Conservation (phyloP, 768 basidiomycete species). For the Leccinum fibrillosum region DNA sequence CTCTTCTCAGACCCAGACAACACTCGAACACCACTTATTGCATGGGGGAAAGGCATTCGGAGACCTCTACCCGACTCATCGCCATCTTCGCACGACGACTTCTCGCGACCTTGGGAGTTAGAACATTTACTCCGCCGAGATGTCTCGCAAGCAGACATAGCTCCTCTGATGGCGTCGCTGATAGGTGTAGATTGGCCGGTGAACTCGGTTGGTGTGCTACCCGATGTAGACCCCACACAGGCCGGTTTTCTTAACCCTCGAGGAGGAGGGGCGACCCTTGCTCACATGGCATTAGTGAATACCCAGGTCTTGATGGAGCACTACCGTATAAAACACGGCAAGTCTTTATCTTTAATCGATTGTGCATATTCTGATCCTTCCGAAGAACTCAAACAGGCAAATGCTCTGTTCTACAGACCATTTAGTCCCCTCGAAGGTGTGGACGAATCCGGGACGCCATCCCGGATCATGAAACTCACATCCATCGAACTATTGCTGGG, state of each 20-base stretch:
- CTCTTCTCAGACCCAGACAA: slow-evolving; percentile 72
- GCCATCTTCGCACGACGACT: slow-evolving; percentile 65
- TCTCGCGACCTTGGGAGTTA: slow-evolving; percentile 63
- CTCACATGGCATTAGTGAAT: slow-evolving; percentile 59
- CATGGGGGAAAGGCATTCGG: slow-evolving; percentile 79
- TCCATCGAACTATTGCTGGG: slow-evolving; percentile 47
- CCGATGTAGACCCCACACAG: slow-evolving; percentile 61
- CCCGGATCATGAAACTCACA: slow-evolving; percentile 35
- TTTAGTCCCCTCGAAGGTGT: slow-evolving; percentile 46
- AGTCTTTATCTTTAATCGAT: slow-evolving; percentile 11
- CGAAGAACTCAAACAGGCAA: slow-evolving; percentile 58
- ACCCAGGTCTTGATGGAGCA: slow-evolving; percentile 73
- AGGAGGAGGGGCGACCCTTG: slow-evolving; percentile 48
- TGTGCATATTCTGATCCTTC: slow-evolving; percentile 1
- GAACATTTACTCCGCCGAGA: slow-evolving; percentile 61
- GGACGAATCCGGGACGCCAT: slow-evolving; percentile 24
- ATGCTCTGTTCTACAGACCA: slow-evolving; percentile 61
- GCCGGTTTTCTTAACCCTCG: slow-evolving; percentile 55
- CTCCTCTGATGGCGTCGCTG: slow-evolving; percentile 73
- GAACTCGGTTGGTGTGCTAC: slow-evolving; percentile 79
- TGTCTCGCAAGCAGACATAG: slow-evolving; percentile 80
- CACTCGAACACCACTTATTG: slow-evolving; percentile 79
- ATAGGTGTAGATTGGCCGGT: slow-evolving; percentile 74
- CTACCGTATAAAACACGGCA: slow-evolving; percentile 74
- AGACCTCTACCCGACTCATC: slow-evolving; percentile 56